phyloP scores from a whole-genome alignment of 164 flowering plant species.

The Dillenia turbinata region DNA sequence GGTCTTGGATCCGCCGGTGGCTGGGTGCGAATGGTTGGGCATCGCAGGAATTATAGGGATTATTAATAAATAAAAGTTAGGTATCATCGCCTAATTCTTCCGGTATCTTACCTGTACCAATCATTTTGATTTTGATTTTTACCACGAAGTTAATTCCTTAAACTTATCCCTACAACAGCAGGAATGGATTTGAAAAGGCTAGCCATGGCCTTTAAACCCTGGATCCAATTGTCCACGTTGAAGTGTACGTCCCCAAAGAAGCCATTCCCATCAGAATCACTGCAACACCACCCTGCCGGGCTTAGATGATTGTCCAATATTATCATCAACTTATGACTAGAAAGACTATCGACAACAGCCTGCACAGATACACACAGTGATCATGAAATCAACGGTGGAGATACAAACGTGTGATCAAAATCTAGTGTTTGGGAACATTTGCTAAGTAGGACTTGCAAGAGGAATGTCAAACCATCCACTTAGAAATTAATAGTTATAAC shows the following conservation, averaged over 20 bases:
- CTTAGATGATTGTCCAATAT: conserved; percentile 26
- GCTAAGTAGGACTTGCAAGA: no score
- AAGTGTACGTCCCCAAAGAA: conserved; percentile 22
- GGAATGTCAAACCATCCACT: no score
- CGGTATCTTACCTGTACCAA: conserved; percentile 11
- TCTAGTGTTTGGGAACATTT: no score
- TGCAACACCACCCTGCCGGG: conserved; percentile 22
- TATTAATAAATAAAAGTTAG: no score
- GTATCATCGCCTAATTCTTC: no score
- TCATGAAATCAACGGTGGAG: no score
- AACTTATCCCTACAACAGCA: conserved; percentile 23
- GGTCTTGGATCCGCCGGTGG: no score
- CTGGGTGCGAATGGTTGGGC: no score
- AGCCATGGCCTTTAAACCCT: conserved; percentile 12
- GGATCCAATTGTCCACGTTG: conserved; percentile 15
- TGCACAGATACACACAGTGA: background rate
- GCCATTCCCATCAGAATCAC: conserved; percentile 18
- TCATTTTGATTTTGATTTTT: conserved; percentile 9
- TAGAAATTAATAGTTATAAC: no score
- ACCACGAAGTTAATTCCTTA: conserved; percentile 27
- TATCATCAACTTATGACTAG: conserved; percentile 16
- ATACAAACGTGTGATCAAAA: no score
- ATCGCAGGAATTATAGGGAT: no score
- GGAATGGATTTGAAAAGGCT: conserved; percentile 1
- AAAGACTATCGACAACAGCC: background rate